These are phyloP conservation scores for Fremontodendron californicum DNA, from an alignment of 345 rosid genomes.

Conservation along the genomic window DNA sequence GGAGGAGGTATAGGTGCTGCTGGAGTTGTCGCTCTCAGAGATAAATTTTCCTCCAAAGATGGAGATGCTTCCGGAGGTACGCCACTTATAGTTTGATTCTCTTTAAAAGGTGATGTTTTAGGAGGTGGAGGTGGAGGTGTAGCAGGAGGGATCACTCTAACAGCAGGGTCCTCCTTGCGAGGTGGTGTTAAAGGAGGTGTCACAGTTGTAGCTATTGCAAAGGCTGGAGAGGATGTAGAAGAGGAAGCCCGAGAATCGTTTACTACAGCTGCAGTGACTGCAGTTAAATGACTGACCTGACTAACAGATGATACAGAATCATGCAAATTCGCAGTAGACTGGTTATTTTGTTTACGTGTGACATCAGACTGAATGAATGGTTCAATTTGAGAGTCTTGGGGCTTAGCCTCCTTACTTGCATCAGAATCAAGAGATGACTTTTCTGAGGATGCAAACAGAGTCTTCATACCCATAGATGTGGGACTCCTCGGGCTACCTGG, in stretches of 20 bases:
- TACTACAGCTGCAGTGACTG: slow-evolving; percentile 17
- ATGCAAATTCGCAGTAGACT: slow-evolving; percentile 19
- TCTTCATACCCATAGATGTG: slow-evolving; percentile 33
- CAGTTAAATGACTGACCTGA: neutral
- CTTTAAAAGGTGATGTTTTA: slow-evolving; percentile 9
- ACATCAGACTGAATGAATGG: slow-evolving; percentile 19
- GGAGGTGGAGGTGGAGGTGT: slow-evolving; percentile 22
- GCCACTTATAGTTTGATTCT: neutral
- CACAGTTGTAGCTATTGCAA: slow-evolving; percentile 2
- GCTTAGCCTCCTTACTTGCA: slow-evolving; percentile 8
- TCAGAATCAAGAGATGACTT: slow-evolving; percentile 21
- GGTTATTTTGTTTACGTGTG: slow-evolving; percentile 19
- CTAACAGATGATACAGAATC: slow-evolving; percentile 18
- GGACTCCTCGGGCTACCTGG: slow-evolving; percentile 33
- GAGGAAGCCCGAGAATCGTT: slow-evolving; percentile 5
- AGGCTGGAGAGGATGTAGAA: slow-evolving; percentile 11
- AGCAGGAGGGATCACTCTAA: slow-evolving; percentile 3
- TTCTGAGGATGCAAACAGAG: slow-evolving; percentile 23
- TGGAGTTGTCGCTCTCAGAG: neutral
- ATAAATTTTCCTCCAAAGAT: neutral
- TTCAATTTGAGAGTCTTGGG: slow-evolving; percentile 24
- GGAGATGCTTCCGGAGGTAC: neutral
- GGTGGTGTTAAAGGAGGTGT: neutral
- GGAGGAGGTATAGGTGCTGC: slow-evolving; percentile 22
- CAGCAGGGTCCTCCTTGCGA: neutral